Evolutionary conservation across 2,329 filamentous ascomycete species (phyloP).

Genomic region (Scedosporium apiospermum): DNA sequence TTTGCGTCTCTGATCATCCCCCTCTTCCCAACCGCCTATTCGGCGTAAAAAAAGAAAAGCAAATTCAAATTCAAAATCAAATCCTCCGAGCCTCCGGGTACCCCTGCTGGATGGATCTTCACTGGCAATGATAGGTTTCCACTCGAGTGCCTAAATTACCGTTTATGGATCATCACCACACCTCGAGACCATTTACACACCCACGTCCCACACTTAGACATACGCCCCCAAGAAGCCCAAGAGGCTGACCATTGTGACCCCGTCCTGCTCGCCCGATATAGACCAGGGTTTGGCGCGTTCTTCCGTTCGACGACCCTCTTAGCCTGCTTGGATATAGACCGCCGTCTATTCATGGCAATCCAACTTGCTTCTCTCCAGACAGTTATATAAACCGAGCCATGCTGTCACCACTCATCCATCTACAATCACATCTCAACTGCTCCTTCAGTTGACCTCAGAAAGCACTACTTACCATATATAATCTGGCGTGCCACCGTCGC

Average conservation of each 20-base stretch:
- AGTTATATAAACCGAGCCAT: constrained; percentile 6
- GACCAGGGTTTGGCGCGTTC: constrained; percentile 1
- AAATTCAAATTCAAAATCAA: too few species aligned
- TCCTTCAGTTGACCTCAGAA: not conserved
- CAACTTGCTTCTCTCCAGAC: not conserved
- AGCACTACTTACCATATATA: not conserved
- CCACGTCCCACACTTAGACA: constrained; percentile 4
- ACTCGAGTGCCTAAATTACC: constrained; percentile 4
- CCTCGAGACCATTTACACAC: constrained; percentile 1
- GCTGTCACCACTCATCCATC: not conserved
- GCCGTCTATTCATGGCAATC: not conserved
- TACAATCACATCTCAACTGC: not conserved
- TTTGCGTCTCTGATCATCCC: not conserved
- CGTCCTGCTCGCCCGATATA: not conserved
- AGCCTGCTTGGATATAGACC: not conserved
- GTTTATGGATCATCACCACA: constrained; percentile 3
- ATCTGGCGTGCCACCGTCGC: not conserved
- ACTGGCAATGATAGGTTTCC: constrained; percentile 5
- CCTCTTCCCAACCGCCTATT: not conserved
- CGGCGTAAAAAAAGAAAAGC: too few species aligned
- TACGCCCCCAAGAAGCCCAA: constrained; percentile 2
- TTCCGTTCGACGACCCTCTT: not conserved
- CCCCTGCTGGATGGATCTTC: not conserved
- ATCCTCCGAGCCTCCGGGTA: too few species aligned
- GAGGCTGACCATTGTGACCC: not conserved